Percentiles rank a stretch among this genome's conserved stretches.
Conservation (phyloP, 2,329 filamentous ascomycete species). For the Didymellaceae sp. region DNA sequence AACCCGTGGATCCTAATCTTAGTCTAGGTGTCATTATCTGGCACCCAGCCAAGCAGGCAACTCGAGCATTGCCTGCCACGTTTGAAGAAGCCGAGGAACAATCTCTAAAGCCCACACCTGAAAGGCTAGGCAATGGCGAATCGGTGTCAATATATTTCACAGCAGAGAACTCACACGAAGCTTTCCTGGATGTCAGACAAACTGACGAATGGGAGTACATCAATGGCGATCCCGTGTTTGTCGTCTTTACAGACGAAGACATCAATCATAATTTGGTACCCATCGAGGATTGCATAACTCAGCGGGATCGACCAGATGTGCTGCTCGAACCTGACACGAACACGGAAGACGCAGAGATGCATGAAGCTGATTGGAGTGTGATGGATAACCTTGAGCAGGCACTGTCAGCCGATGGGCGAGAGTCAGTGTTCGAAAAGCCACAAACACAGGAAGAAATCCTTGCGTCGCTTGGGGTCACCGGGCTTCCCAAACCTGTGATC, state of each 20-base stretch:
- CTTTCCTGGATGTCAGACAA: conserved; percentile 55
- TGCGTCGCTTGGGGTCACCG: conserved; percentile 46
- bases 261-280: conserved; percentile 48
- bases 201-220: conserved; percentile 59
- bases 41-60: conserved; percentile 53
- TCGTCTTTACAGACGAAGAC: conserved; percentile 52
- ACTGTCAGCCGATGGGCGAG: conserved; percentile 33
- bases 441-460: conserved; percentile 48
- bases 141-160: conserved; percentile 60
- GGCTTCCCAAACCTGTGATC: conserved; percentile 45
- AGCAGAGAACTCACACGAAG: conserved; percentile 52
- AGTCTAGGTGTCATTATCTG: conserved; percentile 56
- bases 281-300: conserved; percentile 52
- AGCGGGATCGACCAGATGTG: conserved; percentile 49
- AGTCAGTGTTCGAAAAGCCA: conserved; percentile 18
- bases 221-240: conserved; percentile 58
- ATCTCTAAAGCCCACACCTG: conserved; percentile 47
- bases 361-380: conserved; percentile 45
- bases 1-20: conserved; percentile 52
- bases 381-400: conserved; percentile 52
- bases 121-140: conserved; percentile 49
- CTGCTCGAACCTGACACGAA: conserved; percentile 25
- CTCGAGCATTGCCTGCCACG: conserved; percentile 51
- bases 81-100: conserved; percentile 54
- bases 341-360: conserved; percentile 43